Evolutionary conservation across 805 yeast genomes (phyloP), one percentile per base, ranked within the genome.

Genomic region (Candida cerambycidarum): DNA sequence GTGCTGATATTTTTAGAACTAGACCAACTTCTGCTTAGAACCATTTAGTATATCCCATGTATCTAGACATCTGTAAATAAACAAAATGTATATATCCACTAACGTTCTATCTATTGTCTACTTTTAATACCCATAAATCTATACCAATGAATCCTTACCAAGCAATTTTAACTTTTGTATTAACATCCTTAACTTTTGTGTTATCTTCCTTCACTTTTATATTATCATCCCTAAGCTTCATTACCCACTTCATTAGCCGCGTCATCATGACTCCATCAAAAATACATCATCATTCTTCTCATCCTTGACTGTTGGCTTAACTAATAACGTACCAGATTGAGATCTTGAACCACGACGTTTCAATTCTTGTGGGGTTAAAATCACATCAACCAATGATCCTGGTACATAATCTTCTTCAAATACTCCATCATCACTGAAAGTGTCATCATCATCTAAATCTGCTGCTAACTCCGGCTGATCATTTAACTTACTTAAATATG

Each of bases 321-420:
- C 67, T 24, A 63, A 52, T 10, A 70, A 51, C 0, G 74, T 69
- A 1, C 75, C 75, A 17, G 69, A 62, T 39, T 69, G 74, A 7
- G 80, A 73, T 45, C 88, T 70, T 9, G 89, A 82, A 46, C 89
- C 79, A 35, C 96, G 73, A 52, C 83, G 69, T 45, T 64, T 65
- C 15, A 85, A 62, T 57, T 89, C 96, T 51, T 80, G 85, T 0
- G 95, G 95, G 0, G 95, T 87, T 38, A 90, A 65, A 14, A 70
- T 67, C 38, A 89, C 67, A 50, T 88, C 96, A n/a, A 83, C 78
- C 29, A 89, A 65, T 21, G 90, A 79, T 5, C 83, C 80, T 1
- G 97, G 97, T 3, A 89, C 85, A 52, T 80, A 85, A 56, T 86
- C 95, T 50, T 86, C 90, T 36, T 78, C 86, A 56, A 66, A 76